These are phyloP conservation scores for Pichia sp. DNA, from an alignment of 1,139 yeast species.

Conservation along the genomic window DNA sequence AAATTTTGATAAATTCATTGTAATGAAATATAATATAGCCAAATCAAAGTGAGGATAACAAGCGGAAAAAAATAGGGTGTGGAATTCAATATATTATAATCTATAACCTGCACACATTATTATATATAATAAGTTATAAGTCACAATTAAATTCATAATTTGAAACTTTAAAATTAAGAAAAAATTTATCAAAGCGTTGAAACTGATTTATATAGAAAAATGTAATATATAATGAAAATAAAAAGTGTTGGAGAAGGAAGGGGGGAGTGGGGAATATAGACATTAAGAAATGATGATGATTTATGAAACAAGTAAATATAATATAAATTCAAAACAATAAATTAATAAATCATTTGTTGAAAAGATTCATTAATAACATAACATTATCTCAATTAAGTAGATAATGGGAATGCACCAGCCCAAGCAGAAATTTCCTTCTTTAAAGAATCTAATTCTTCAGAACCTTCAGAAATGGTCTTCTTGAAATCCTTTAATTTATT, in stretches of 20 bases:
- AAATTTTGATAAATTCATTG: no score
- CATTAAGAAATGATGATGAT: background rate
- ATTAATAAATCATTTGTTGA: slow-evolving; percentile 2
- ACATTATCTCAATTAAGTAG: slow-evolving; percentile 40
- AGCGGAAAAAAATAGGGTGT: no score
- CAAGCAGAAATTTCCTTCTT: slow-evolving; percentile 80
- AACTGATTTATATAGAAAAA: slow-evolving; percentile 13
- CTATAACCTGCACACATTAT: no score
- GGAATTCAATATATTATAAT: no score
- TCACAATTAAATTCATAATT: no score
- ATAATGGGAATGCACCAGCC: slow-evolving; percentile 93
- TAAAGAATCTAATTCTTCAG: slow-evolving; percentile 57
- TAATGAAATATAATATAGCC: no score
- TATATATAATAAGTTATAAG: no score
- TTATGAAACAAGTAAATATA: background rate
- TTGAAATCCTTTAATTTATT: slow-evolving; percentile 94
- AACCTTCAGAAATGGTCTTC: slow-evolving; percentile 64
- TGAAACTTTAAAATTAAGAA: background rate
- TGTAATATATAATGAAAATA: background rate
- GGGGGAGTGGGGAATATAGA: background rate
- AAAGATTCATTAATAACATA: background rate
- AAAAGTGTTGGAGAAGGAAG: background rate
- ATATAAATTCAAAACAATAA: background rate
- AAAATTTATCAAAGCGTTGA: slow-evolving; percentile 13
- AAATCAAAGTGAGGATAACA: no score